Conservation (phyloP, 2,329 filamentous ascomycete genomes). For the Pseudopyricularia javanii region DNA sequence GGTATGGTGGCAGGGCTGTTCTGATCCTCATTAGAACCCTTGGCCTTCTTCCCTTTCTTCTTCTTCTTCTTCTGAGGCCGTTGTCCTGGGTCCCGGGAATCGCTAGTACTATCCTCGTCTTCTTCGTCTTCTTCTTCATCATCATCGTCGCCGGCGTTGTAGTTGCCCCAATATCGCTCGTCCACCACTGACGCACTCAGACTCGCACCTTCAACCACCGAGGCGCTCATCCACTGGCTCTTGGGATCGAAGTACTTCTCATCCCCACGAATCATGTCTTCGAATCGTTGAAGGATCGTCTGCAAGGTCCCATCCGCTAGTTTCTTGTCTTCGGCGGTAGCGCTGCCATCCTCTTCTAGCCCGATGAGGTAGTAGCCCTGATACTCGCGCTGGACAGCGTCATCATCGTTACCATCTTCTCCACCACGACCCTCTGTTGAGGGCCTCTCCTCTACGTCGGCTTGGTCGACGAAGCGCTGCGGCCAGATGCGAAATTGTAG, state of each 20-base stretch:
- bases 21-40: constrained; percentile 5
- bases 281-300: constrained; percentile 32
- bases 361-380: constrained; percentile 52
- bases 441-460: constrained; percentile 3
- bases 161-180: constrained; percentile 33
- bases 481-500: constrained; percentile 51
- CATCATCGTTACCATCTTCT: background rate
- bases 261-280: constrained; percentile 30
- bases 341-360: constrained; percentile 22
- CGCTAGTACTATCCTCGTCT: constrained; percentile 17
- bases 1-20: constrained; percentile 1
- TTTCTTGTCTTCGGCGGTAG: constrained; percentile 26
- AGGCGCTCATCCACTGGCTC: constrained; percentile 34
- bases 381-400: constrained; percentile 28
- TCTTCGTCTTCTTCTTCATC: constrained; percentile 26
- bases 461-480: constrained; percentile 36
- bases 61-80: constrained; percentile 3
- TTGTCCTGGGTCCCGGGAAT: background rate
- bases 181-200: constrained; percentile 32
- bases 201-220: constrained; percentile 22
- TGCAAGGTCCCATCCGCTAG: constrained; percentile 29
- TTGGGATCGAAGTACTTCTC: constrained; percentile 34
- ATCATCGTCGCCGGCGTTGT: constrained; percentile 24
- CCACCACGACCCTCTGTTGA: background rate
- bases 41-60: constrained; percentile 5